A percentile compares a stretch with the other conserved stretches of the same genome.
Evolutionary conservation across 441 rosid species (phyloP).

Genomic region (Bocquillonia castaneifolia): DNA sequence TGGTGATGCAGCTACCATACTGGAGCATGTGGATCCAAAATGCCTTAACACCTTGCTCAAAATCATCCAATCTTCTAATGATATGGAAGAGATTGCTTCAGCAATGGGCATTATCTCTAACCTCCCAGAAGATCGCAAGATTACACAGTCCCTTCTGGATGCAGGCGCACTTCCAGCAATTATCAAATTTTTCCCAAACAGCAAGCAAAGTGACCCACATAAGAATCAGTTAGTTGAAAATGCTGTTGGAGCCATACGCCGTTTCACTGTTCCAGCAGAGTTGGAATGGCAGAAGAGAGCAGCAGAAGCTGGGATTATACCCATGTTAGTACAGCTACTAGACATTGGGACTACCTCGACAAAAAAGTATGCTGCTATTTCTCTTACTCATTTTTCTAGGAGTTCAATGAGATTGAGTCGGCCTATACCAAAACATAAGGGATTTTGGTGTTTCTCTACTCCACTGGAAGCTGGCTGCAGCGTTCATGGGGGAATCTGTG

Average conservation of each 20-base stretch:
- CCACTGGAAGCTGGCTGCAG: conserved; percentile 39
- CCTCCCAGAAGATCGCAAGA: conserved; percentile 45
- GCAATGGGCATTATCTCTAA: conserved; percentile 43
- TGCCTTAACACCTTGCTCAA: conserved; percentile 39
- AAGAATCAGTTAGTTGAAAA: conserved; percentile 39
- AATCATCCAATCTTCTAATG: conserved; percentile 41
- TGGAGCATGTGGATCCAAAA: conserved; percentile 43
- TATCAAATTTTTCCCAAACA: conserved; percentile 19
- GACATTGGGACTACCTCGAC: conserved; percentile 40
- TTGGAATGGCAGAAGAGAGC: conserved; percentile 48
- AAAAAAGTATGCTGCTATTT: conserved; percentile 43
- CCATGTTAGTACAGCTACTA: conserved; percentile 42
- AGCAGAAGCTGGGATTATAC: conserved; percentile 52
- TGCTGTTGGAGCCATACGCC: conserved; percentile 45
- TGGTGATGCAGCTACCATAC: conserved; percentile 41
- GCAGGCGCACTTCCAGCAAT: conserved; percentile 37
- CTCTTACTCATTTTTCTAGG: conserved; percentile 44
- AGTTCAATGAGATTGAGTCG: conserved; percentile 41
- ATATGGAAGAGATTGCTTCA: conserved; percentile 42
- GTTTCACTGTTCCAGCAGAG: conserved; percentile 37
- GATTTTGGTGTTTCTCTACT: conserved; percentile 51
- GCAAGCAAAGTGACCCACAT: conserved; percentile 32
- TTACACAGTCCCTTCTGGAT: conserved; percentile 50
- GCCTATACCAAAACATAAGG: conserved; percentile 33
- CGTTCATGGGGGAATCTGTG: conserved; percentile 53